phyloP scores from a whole-genome alignment of 1,139 yeast genomes.

The Kodamaea sp. region DNA sequence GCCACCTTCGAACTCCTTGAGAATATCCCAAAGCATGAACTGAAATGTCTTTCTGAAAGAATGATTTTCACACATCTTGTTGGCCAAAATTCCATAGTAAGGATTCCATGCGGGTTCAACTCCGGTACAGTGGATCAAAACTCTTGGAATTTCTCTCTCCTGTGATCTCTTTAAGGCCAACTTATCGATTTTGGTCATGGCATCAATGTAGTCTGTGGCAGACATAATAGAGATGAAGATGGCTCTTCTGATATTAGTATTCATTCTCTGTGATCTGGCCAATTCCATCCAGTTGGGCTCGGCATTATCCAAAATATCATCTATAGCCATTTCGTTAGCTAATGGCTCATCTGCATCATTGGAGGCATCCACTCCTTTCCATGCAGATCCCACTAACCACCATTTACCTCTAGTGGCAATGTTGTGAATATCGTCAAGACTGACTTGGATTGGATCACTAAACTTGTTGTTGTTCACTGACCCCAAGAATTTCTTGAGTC shows the following conservation, averaged over 20 bases:
- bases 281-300: slow-evolving; percentile 89
- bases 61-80: slow-evolving; percentile 70
- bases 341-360: slow-evolving; percentile 18
- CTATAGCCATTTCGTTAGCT: slow-evolving; percentile 36
- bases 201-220: slow-evolving; percentile 88
- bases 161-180: slow-evolving; percentile 79
- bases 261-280: slow-evolving; percentile 87
- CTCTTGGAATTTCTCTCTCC: slow-evolving; percentile 83
- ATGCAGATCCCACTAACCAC: slow-evolving; percentile 99
- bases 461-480: slow-evolving; percentile 44
- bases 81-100: slow-evolving; percentile 80
- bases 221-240: slow-evolving; percentile 94
- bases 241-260: slow-evolving; percentile 92
- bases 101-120: slow-evolving; percentile 88
- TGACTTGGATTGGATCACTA: slow-evolving; percentile 80
- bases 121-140: slow-evolving; percentile 81
- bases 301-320: slow-evolving; percentile 62
- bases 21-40: slow-evolving; percentile 84
- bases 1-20: slow-evolving; percentile 65
- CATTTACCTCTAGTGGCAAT: slow-evolving; percentile 86
- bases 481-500: slow-evolving; percentile 71
- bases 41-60: slow-evolving; percentile 81
- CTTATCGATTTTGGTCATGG: slow-evolving; percentile 78
- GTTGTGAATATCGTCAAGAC: slow-evolving; percentile 76
- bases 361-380: slow-evolving; percentile 61